Conservation (phyloP, 2,329 filamentous ascomycete species). For the Furcasterigmium furcatum region DNA sequence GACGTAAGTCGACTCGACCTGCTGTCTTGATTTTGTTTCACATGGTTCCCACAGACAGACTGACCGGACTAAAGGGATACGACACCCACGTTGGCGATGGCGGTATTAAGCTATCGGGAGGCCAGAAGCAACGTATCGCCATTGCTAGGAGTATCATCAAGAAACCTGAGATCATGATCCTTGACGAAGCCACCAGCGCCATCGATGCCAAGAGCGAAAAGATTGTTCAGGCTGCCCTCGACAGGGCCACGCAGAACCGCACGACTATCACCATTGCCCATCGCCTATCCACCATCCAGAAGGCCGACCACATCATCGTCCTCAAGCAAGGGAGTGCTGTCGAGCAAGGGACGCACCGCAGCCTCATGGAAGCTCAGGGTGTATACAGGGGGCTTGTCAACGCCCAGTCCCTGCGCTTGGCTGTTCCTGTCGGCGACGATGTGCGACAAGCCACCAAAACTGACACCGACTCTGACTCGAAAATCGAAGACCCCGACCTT, state of each 20-base stretch:
- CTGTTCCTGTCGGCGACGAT: neutral
- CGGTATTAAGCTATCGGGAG: conserved; percentile 58
- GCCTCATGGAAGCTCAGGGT: conserved; percentile 13
- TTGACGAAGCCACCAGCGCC: conserved; percentile 61
- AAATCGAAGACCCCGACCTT: conserved; percentile 2
- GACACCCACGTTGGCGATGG: conserved; percentile 55
- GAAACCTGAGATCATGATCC: conserved; percentile 57
- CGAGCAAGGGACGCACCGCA: conserved; percentile 23
- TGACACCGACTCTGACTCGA: neutral
- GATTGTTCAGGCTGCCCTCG: conserved; percentile 31
- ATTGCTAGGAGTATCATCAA: conserved; percentile 61
- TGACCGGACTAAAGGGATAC: conserved; percentile 33
- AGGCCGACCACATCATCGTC: conserved; percentile 33
- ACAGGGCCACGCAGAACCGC: conserved; percentile 11
- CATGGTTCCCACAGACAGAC: neutral
- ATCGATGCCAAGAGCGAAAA: conserved; percentile 29
- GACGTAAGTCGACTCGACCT: conserved; percentile 19
- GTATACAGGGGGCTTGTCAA: conserved; percentile 18
- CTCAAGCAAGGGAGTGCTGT: conserved; percentile 41
- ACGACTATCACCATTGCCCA: conserved; percentile 20
- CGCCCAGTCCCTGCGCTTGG: conserved; percentile 15
- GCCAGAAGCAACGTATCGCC: conserved; percentile 59
- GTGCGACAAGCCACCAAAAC: neutral
- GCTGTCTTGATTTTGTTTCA: neutral
- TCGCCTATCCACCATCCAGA: conserved; percentile 20